A percentile compares a stretch with the other conserved stretches of the same genome.
These are phyloP conservation scores for Yamadazyma diospyri DNA, from an alignment of 1,139 yeast genomes.

Conservation along the genomic window DNA sequence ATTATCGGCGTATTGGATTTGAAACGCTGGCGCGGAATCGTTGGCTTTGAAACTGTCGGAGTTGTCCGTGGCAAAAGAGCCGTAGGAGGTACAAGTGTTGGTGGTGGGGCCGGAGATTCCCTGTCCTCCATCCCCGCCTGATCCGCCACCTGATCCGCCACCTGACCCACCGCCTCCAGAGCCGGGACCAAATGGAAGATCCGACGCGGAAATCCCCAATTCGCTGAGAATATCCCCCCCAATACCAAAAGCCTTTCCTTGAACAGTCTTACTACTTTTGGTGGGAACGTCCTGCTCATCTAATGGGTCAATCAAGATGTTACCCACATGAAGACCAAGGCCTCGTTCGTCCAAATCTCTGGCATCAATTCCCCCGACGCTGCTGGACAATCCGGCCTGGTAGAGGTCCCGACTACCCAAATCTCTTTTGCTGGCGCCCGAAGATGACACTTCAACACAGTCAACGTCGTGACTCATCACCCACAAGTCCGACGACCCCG, in stretches of 20 bases:
- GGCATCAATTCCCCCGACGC: slow-evolving; percentile 2
- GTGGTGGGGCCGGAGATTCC: slow-evolving; percentile 10
- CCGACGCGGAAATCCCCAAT: slow-evolving; percentile 9
- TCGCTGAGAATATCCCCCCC: slow-evolving; percentile 10
- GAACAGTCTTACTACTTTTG: slow-evolving; percentile 5
- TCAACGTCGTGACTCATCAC: slow-evolving; percentile 32
- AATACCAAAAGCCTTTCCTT: slow-evolving; percentile 10
- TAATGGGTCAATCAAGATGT: slow-evolving; percentile 3
- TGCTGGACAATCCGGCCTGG: background rate
- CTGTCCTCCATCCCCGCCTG: slow-evolving; percentile 7
- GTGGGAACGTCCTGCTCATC: slow-evolving; percentile 3
- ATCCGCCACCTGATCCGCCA: slow-evolving; percentile 1
- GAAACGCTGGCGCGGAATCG: slow-evolving; percentile 28
- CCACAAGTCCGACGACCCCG: slow-evolving; percentile 50
- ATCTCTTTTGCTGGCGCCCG: slow-evolving; percentile 1
- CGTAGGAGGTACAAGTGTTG: slow-evolving; percentile 34
- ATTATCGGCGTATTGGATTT: slow-evolving; percentile 56
- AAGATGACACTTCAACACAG: slow-evolving; percentile 16
- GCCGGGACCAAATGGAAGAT: slow-evolving; percentile 6
- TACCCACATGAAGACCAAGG: slow-evolving; percentile 11
- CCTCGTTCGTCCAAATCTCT: slow-evolving; percentile 3
- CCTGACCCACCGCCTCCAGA: slow-evolving; percentile 7
- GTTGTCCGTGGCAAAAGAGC: slow-evolving; percentile 35
- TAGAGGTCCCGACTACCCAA: background rate
- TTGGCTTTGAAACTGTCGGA: slow-evolving; percentile 34